Conservation (phyloP, 106 monocot species). For the Dendrobium nobile region DNA sequence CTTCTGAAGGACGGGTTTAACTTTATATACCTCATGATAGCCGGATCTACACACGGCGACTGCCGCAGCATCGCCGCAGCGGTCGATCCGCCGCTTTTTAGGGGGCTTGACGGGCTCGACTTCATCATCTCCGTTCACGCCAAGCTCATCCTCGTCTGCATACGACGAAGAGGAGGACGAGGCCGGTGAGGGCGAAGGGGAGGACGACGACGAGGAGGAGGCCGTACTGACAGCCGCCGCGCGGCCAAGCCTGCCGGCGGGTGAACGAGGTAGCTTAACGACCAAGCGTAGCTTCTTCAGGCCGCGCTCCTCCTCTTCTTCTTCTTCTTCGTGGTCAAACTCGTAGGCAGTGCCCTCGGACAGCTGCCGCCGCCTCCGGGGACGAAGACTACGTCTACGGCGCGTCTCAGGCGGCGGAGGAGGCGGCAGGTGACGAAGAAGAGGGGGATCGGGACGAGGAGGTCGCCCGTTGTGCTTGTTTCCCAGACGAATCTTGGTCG, state of each 20-base stretch:
- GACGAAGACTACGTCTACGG: constrained; percentile 16
- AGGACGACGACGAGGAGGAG: constrained; percentile 3
- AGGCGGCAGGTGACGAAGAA: constrained; percentile 5
- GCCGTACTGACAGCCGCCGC: background rate
- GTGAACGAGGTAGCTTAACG: constrained; percentile 18
- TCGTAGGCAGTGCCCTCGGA: constrained; percentile 4
- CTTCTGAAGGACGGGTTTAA: constrained; percentile 12
- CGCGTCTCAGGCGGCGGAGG: constrained; percentile 1
- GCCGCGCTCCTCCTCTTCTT: background rate
- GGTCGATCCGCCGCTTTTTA: constrained; percentile 29
- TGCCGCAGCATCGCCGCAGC: background rate
- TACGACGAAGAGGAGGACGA: constrained; percentile 12
- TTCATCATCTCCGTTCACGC: constrained; percentile 4
- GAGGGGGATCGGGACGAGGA: constrained; percentile 1
- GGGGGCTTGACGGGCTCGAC: constrained; percentile 22
- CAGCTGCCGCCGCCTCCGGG: constrained; percentile 6
- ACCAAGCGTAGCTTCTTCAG: constrained; percentile 26
- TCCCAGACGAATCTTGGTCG: constrained; percentile 1
- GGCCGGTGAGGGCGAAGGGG: background rate
- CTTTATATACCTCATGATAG: constrained; percentile 20
- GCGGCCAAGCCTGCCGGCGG: background rate
- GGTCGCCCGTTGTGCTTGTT: background rate
- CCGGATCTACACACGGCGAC: constrained; percentile 19
- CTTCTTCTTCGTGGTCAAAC: constrained; percentile 9
- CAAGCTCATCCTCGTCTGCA: background rate